A percentile compares a stretch with the other conserved stretches of the same genome.
Evolutionary conservation across 2,329 filamentous ascomycete species (phyloP).

Genomic region (Pseudopithomyces chartarum): DNA sequence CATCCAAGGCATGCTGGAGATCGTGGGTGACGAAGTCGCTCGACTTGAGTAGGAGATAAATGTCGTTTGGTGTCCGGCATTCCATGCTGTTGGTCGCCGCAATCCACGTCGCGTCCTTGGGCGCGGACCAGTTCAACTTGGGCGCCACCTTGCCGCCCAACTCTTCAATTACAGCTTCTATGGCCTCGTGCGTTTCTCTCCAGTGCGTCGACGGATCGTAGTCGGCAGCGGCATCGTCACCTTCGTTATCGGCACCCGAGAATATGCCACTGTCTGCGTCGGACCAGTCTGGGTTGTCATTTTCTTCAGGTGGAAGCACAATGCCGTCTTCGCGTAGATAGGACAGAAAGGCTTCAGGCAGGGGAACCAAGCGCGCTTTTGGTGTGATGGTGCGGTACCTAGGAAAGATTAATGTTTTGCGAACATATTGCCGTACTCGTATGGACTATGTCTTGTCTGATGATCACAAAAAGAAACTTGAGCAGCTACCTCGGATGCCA

Average conservation of each 20-base stretch:
- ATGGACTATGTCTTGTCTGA: too few species aligned
- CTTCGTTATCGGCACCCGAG: constrained; percentile 52
- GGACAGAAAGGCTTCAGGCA: constrained; percentile 75
- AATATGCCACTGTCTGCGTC: constrained; percentile 59
- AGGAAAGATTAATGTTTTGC: too few species aligned
- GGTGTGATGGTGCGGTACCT: constrained; percentile 82
- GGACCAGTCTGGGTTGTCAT: constrained; percentile 49
- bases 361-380: constrained; percentile 81
- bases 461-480: neutral
- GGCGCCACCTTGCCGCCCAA: constrained; percentile 86
- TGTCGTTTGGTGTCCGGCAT: constrained; percentile 84
- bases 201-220: constrained; percentile 66
- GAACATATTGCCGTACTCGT: too few species aligned
- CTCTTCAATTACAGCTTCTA: constrained; percentile 77
- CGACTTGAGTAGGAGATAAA: constrained; percentile 92
- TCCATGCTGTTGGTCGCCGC: constrained; percentile 85
- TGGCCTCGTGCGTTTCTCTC: constrained; percentile 74
- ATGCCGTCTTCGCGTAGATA: constrained; percentile 95
- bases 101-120: constrained; percentile 96
- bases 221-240: constrained; percentile 62
- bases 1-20: constrained; percentile 89
- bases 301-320: constrained; percentile 74
- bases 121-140: constrained; percentile 96
- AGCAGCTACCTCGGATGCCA: constrained; percentile 76
- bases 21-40: constrained; percentile 96